A percentile compares a stretch with the other conserved stretches of the same genome.
phyloP scores from a whole-genome alignment of 371 early-diverging fungal species.

The Saksenaea oblongispora region DNA sequence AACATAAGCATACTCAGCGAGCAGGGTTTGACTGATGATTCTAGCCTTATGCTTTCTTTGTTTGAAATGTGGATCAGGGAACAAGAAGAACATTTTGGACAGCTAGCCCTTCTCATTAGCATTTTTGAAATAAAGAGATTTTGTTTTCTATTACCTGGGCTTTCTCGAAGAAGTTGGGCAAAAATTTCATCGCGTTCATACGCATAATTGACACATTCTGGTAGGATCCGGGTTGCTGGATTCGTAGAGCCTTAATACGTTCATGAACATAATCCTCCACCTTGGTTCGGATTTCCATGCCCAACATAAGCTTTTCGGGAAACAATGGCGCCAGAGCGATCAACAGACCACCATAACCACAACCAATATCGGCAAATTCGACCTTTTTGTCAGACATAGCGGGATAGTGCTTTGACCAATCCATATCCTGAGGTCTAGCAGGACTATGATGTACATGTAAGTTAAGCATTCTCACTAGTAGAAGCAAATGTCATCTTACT shows the following conservation, averaged over 20 bases:
- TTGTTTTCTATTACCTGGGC: slow-evolving; percentile 63
- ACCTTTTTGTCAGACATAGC: slow-evolving; percentile 68
- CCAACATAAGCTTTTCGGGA: slow-evolving; percentile 89
- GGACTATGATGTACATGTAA: slow-evolving; percentile 62
- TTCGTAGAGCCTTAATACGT: slow-evolving; percentile 87
- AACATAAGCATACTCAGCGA: slow-evolving; percentile 96
- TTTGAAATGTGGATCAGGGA: slow-evolving; percentile 99
- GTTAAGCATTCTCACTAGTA: background rate
- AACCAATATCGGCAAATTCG: slow-evolving; percentile 99
- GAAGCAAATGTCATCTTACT: slow-evolving; percentile 59
- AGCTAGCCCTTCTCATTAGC: slow-evolving; percentile 52
- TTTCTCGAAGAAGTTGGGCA: slow-evolving; percentile 97
- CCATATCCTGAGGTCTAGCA: slow-evolving; percentile 77
- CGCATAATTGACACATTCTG: slow-evolving; percentile 95
- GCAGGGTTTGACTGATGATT: slow-evolving; percentile 87
- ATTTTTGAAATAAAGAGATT: background rate
- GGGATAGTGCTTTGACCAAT: slow-evolving; percentile 92
- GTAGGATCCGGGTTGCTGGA: slow-evolving; percentile 80
- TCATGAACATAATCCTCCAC: slow-evolving; percentile 94
- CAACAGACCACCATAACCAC: slow-evolving; percentile 98
- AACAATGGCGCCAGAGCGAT: slow-evolving; percentile 89
- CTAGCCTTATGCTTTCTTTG: slow-evolving; percentile 99
- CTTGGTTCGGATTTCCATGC: slow-evolving; percentile 99
- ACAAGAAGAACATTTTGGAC: slow-evolving; percentile 97
- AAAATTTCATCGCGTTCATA: slow-evolving; percentile 99